Evolutionary conservation across 768 basidiomycete genomes (phyloP).

Genomic region (Trametes maxima): DNA sequence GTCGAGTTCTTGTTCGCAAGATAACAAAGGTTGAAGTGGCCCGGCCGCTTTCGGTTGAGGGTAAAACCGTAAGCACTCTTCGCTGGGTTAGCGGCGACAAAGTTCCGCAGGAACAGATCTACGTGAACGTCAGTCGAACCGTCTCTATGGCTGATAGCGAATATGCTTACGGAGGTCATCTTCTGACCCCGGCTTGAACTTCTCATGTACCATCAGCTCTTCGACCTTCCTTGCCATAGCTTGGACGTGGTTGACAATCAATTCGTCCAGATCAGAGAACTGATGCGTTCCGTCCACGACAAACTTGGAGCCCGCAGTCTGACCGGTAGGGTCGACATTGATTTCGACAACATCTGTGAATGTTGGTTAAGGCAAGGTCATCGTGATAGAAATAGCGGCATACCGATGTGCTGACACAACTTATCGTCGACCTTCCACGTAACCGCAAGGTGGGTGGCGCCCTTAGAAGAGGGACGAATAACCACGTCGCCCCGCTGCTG

Average conservation of each 20-base stretch:
- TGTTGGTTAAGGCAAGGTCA: background rate
- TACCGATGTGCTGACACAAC: conserved; percentile 95
- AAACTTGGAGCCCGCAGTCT: conserved; percentile 62
- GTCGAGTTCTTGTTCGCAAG: conserved; percentile 87
- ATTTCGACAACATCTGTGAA: conserved; percentile 75
- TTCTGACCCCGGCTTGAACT: conserved; percentile 87
- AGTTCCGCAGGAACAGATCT: conserved; percentile 90
- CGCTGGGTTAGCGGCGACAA: conserved; percentile 89
- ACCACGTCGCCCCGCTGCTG: conserved; percentile 96
- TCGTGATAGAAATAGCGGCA: background rate
- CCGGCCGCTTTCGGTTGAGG: conserved; percentile 84
- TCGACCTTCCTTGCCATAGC: conserved; percentile 92
- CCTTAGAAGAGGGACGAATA: conserved; percentile 94
- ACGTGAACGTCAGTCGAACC: background rate
- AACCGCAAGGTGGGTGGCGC: conserved; percentile 89
- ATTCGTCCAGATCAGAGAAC: conserved; percentile 93
- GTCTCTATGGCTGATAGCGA: background rate
- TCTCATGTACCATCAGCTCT: conserved; percentile 93
- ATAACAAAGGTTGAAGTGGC: conserved; percentile 93
- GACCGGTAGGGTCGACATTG: conserved; percentile 74
- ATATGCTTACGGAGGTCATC: conserved; percentile 80
- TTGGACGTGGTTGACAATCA: conserved; percentile 96
- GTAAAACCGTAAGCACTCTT: conserved; percentile 97
- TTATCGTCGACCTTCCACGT: conserved; percentile 99
- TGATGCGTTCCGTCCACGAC: conserved; percentile 76